Base-by-base conservation (phyloP, 176 grass and related monocot genomes). In the Triticum turgidum region DNA sequence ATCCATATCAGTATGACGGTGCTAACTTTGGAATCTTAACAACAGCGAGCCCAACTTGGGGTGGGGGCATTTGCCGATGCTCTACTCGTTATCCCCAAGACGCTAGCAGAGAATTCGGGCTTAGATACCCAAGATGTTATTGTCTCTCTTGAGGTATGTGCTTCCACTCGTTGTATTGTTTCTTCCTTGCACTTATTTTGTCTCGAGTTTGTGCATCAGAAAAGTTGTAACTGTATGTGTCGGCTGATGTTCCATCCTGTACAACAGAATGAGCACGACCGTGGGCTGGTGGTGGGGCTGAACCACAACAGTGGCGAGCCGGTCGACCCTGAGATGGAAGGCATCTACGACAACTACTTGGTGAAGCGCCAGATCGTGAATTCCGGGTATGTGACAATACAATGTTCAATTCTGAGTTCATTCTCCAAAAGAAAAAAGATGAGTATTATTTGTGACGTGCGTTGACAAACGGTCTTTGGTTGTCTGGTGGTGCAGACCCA, bases 21-120 rank as follows among this genome's bases (percentile, higher is more conserved):
- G 4, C n/a, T 80, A 15, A 80, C 34, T 58, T 68, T 68, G 44
- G 45, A 59, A 85, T 21, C 24, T 78, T 90, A 13, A 49, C 22
- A 78, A 92, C 87, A 98, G 97, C 86, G 97, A 73, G 94, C 94
- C 78, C 97, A 98, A 81, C 93, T 98, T 69, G 97, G 97, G 47
- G 94, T 98, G 33, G 92, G 92, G 25, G 97, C 97, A 44, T 98
- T 98, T 92, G 97, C 97, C 7, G 97, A 98, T 52, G 97, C 97
- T 70, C 97, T 98, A 83, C 91, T 98, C 70, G 97, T 98, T 66
- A 92, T 98, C 33, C 97, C 94, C 59, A 98, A 98, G 85, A 98
- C 90, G 33, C 81, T 98, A 32, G 97, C 97, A 10, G 92, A 98
- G 81, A 98, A 98, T 78, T 98, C 97, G 65, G 97, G 97, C 69